Evolutionary conservation across 2,329 filamentous ascomycete species (phyloP), one percentile per base, ranked within the genome.

Genomic region (Neonectria sp.): DNA sequence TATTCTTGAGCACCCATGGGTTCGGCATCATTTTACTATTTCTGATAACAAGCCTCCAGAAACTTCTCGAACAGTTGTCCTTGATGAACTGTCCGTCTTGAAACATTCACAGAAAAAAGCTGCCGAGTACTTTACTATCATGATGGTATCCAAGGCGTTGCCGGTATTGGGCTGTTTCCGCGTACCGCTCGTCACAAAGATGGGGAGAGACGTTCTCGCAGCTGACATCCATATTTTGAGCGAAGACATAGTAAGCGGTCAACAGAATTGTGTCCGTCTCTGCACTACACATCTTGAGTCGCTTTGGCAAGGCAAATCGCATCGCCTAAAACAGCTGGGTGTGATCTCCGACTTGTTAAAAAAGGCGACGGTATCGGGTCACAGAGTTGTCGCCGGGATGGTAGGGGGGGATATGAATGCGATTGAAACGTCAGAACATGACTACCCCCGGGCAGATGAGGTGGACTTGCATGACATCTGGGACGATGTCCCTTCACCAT

Each of bases 331-430:
- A 13, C 53, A 68, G 31, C 35, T 68, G 3, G 48, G 31, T 8
- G 35, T 55, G n/a, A 59, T 68, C 15, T 60, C 66, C 0, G 53
- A 55, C n/a, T 13, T 68, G 3, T 21, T 68, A 5, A 65, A 62
- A 27, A 6, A 13, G 3, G 11, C 56, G 15, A 29, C 17, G 4
- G 33, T 40, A 9, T n/a, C 57, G 29, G 37, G 35, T 1, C 43
- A 15, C 13, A 40, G 15, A 25, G 6, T 68, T 9, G 8, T 49
- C 6, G 62, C 3, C 9, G 62, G 62, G 8, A 13, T 68, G 11
- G 66, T 68, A 6, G 65, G 53, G 3, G 62, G 66, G 13, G 66
- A 68, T 27, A 65, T 68, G 62, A 68, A 65, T 52, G n/a, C 62
- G 2, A 43, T 65, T 12, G 40, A 62, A 3, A 31, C 37, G 5